phyloP scores from a whole-genome alignment of 257 asterid species.

The Salvia hispanica region DNA sequence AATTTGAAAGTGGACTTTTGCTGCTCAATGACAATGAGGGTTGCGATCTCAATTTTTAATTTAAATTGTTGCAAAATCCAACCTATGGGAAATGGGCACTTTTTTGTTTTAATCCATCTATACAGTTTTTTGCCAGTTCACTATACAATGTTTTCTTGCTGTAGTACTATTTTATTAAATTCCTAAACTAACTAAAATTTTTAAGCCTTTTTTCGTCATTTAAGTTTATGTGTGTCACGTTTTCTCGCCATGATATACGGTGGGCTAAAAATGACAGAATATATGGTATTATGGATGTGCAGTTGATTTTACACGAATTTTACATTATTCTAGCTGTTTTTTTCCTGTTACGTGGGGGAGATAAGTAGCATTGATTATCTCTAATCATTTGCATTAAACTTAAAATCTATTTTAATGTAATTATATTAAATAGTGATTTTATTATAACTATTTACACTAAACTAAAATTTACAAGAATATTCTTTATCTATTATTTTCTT shows the following conservation, averaged over 20 bases:
- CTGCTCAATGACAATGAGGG: background rate
- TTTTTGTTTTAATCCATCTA: background rate
- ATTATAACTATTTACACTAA: too few species aligned
- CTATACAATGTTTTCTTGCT: conserved; percentile 4
- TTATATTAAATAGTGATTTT: too few species aligned
- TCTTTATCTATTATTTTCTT: too few species aligned
- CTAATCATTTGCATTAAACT: too few species aligned
- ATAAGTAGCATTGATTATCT: too few species aligned
- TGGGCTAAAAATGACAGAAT: background rate
- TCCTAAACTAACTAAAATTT: background rate
- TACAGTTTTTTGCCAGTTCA: conserved; percentile 27
- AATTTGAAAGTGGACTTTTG: background rate
- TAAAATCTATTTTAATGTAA: too few species aligned
- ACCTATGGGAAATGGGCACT: conserved; percentile 20
- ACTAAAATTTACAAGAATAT: too few species aligned
- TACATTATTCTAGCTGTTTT: too few species aligned
- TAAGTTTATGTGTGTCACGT: too few species aligned
- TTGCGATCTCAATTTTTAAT: background rate
- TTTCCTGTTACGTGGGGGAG: too few species aligned
- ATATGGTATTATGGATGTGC: background rate
- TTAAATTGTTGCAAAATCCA: conserved; percentile 27
- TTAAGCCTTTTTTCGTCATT: too few species aligned
- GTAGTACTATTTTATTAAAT: too few species aligned
- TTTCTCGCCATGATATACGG: background rate
- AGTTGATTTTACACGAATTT: background rate